Conservation (phyloP, 139 green algal genomes). For the Edaphochlamys debaryana region DNA sequence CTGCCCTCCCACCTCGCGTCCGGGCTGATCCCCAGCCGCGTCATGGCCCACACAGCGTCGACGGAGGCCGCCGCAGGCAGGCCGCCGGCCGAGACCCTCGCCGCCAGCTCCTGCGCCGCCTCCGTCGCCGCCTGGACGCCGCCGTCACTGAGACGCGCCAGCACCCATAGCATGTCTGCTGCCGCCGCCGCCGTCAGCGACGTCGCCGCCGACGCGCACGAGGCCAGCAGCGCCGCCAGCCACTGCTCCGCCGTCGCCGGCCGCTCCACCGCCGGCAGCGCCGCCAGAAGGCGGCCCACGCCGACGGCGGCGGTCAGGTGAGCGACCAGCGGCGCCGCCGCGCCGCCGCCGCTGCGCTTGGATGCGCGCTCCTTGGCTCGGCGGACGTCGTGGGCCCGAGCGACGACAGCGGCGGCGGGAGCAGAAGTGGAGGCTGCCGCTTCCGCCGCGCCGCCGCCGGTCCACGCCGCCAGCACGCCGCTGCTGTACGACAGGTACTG, state of each 20-base stretch:
- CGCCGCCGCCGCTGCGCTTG: neutral
- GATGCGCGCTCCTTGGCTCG: neutral
- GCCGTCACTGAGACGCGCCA: neutral
- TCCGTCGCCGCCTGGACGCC: neutral
- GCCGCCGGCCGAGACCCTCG: neutral
- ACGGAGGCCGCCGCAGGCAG: neutral
- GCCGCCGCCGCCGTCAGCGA: neutral
- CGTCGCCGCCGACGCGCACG: neutral
- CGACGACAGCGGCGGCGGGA: too few species aligned
- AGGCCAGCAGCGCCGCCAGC: conserved; percentile 4
- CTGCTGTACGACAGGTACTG: conserved; percentile 21
- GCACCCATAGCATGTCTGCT: conserved; percentile 8
- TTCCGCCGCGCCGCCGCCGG: neutral
- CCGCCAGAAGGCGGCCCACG: conserved; percentile 11
- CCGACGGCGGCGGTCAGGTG: neutral
- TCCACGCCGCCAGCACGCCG: neutral
- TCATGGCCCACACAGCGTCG: conserved; percentile 8
- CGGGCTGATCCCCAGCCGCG: neutral
- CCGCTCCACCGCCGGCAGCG: neutral
- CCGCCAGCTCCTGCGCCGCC: neutral
- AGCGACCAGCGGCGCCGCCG: neutral
- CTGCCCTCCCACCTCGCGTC: neutral
- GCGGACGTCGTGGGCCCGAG: neutral
- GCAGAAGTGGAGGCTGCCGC: too few species aligned
- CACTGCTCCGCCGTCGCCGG: neutral